Base-by-base conservation (phyloP, 495 filamentous ascomycete genomes). In the Podospora appendiculata region DNA sequence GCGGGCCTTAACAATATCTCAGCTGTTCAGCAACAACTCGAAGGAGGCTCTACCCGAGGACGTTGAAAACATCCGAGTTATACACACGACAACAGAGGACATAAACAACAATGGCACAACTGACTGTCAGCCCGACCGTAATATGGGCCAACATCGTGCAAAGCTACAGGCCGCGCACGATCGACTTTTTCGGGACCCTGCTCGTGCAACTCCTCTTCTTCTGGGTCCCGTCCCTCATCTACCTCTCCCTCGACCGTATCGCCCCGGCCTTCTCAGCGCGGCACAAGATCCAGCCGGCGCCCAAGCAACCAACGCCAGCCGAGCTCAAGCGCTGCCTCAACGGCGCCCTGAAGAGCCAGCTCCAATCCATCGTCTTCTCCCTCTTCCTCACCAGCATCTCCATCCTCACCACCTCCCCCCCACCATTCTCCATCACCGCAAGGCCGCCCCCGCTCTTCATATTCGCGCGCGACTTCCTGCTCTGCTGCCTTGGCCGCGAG, bases 401-500 rank as follows among this genome's bases (percentile, higher is more conserved):
- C 7, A 6, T 17, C 4, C 9, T 18, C 6, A 53, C 55, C 33
- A 48, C 56, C n/a, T 53, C 45, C 8, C 58, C 62, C 3, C 65
- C 70, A 32, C 59, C 67, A 5, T 76, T 77, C 48, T 61, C 58
- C 1, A 56, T 77, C 40, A 57, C 65, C 10, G 13, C 58, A 0
- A 40, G 53, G 0, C 50, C 77, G 0, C 78, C 78, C 4, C 32
- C 65, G 2, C 8, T 62, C 0, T 1, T n/a, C 4, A 64, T 73
- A 40, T 70, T 81, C 45, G 35, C 58, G 48, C 67, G 80, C 56
- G 77, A 87, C 56, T 38, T 70, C 9, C 32, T 75, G 3, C 83
- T 83, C 65, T 83, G 82, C 61, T 78, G 75, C 32, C 52, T 81
- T 35, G 35, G 70, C 50, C 68, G 81, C 56, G 77, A 87, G 57